Evolutionary conservation across 2,329 filamentous ascomycete genomes (phyloP), one percentile per base, ranked within the genome.

Genomic region (Penicillium frequentans): DNA sequence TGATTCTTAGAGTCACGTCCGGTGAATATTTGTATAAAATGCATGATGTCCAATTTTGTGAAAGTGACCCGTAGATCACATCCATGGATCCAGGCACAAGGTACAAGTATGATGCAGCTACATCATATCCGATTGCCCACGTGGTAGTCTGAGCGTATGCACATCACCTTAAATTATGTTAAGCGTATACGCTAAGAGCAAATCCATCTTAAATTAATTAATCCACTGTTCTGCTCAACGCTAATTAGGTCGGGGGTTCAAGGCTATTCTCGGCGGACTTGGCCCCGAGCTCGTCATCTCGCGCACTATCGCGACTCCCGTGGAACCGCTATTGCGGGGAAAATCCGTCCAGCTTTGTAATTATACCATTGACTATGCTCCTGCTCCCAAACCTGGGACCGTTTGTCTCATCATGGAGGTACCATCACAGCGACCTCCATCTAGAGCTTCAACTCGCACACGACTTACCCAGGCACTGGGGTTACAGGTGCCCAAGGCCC

Each of bases 401-500:
- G 33, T 43, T 52, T 50, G 54, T 55, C 54, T 52, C 49, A 62
- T 58, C 31, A 67, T 67, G 65, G 65, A 67, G 60, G 62, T 65
- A 62, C n/a, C 35, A 9, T 31, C n/a, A 14, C 33, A 55, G 13
- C 43, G 23, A 44, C 35, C 24, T 33, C 9, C 21, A 48, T 51
- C 21, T 5, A 19, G 10, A 16, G 31, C 24, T 35, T 14, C 21
- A 8, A 49, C 63, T 29, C 42, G 45, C 24, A 47, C 61, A 52
- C 44, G 55, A 61, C 56, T 61, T 64, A 57, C 52, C 13, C 43
- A 47, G 19, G 37, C 21, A 29, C 53, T 59, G 49, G 46, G 37
- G 51, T 43, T 31, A 50, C 53, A 66, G 62, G 55, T 61, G 53
- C 68, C 67, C 55, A 64, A 61, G 66, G 68, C 71, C 54, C 70